Percentiles rank a stretch among this genome's conserved stretches.
Conservation (phyloP, 805 yeast species). For the Spathaspora hagerdaliae region DNA sequence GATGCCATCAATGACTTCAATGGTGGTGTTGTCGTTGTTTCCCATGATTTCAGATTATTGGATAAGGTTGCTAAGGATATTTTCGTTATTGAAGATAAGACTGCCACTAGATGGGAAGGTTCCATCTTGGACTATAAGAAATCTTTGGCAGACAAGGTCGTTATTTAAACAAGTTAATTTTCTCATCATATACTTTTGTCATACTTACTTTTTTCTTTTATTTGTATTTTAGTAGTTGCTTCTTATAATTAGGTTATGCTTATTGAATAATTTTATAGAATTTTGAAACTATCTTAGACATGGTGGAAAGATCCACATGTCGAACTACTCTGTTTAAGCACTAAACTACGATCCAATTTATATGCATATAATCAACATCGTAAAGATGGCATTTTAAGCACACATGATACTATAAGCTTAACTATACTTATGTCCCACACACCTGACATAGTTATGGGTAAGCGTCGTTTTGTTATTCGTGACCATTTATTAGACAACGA, state of each 20-base stretch:
- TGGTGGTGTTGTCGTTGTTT: constrained; percentile 98
- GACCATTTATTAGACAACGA: not conserved
- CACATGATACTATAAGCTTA: not conserved
- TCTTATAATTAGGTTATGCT: not conserved
- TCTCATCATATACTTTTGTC: not conserved
- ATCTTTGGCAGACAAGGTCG: constrained; percentile 88
- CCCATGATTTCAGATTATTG: constrained; percentile 97
- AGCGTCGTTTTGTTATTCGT: not conserved
- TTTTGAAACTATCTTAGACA: no score
- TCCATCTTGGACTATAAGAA: constrained; percentile 87
- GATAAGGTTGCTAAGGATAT: constrained; percentile 98
- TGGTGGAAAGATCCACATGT: not conserved
- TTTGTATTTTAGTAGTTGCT: not conserved
- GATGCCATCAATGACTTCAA: constrained; percentile 91
- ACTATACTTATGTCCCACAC: not conserved
- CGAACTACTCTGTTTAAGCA: not conserved
- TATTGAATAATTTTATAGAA: not conserved
- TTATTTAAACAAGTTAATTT: constrained; percentile 35
- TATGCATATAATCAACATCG: not conserved
- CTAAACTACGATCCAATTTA: not conserved
- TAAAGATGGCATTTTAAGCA: not conserved
- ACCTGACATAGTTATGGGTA: not conserved
- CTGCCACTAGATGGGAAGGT: constrained; percentile 97
- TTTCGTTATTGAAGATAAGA: constrained; percentile 91
- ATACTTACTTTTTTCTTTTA: not conserved